A percentile compares a stretch with the other conserved stretches of the same genome.
Conservation (phyloP, 352 stramenopile species). For the Globisporangium camurandrum region DNA sequence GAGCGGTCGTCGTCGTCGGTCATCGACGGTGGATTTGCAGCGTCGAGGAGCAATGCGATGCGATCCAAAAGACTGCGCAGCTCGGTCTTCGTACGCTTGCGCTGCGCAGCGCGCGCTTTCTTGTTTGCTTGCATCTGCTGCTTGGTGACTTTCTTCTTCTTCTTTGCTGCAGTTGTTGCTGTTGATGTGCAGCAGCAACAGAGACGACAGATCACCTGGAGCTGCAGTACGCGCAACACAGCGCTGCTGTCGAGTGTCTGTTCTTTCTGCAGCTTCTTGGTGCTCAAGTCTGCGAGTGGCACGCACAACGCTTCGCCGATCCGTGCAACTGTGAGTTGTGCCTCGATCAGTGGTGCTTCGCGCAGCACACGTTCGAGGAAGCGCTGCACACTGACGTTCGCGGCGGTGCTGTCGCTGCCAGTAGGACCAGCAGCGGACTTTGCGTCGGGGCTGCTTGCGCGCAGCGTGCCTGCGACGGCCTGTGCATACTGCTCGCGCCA, state of each 20-base stretch:
- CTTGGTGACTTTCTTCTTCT: conserved; percentile 6
- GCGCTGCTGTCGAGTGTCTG: conserved; percentile 15
- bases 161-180: conserved; percentile 26
- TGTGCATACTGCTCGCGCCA: conserved; percentile 13
- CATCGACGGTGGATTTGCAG: conserved; percentile 53
- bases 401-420: not conserved
- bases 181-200: conserved; percentile 26
- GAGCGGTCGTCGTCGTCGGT: conserved; percentile 58
- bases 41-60: conserved; percentile 65
- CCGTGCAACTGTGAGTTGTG: conserved; percentile 5
- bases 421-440: not conserved
- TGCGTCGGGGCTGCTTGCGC: not conserved
- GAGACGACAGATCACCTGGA: conserved; percentile 58
- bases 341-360: not conserved
- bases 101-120: not conserved
- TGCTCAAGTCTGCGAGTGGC: conserved; percentile 21
- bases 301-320: conserved; percentile 20
- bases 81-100: conserved; percentile 39
- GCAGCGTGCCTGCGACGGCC: not conserved
- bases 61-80: conserved; percentile 60
- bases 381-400: not conserved
- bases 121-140: not conserved
- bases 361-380: conserved; percentile 10
- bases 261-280: conserved; percentile 15
- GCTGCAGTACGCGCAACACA: conserved; percentile 50